Evolutionary conservation across 805 yeast species (phyloP).

Genomic region (Starmerella potacharoeniae): DNA sequence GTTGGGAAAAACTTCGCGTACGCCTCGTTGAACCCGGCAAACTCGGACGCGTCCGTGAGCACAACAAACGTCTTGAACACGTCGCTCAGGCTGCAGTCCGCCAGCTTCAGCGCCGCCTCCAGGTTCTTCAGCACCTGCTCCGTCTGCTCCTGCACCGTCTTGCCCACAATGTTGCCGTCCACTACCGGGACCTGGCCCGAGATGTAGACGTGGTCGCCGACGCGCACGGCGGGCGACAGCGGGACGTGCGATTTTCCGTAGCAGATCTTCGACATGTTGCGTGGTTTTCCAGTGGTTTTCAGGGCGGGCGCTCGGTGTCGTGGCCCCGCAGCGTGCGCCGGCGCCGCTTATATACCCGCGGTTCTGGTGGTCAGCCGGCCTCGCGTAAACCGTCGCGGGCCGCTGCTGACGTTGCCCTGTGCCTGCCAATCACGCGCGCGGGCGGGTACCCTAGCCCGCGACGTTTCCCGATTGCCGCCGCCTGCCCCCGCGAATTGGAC

Average conservation of each 20-base stretch:
- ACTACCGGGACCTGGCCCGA: conserved; percentile 18
- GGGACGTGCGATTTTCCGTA: conserved; percentile 16
- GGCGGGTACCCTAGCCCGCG: no score
- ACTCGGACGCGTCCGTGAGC: conserved; percentile 11
- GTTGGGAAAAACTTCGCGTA: conserved; percentile 13
- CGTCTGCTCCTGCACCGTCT: conserved; percentile 16
- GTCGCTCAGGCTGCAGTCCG: conserved; percentile 11
- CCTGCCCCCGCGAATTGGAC: background rate
- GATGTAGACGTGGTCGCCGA: conserved; percentile 16
- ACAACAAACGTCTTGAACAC: conserved; percentile 15
- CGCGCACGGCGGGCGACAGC: conserved; percentile 19
- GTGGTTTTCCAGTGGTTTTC: no score
- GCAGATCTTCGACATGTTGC: conserved; percentile 10
- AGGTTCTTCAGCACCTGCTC: conserved; percentile 9
- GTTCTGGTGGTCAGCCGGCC: background rate
- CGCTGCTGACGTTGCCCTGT: background rate
- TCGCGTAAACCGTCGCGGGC: background rate
- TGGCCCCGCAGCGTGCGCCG: no score
- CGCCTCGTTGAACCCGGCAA: conserved; percentile 15
- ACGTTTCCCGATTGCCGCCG: background rate
- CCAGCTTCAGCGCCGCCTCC: conserved; percentile 12
- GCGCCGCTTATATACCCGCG: background rate
- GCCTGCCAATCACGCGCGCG: background rate
- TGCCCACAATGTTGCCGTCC: conserved; percentile 17
- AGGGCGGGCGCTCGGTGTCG: no score